phyloP scores from a whole-genome alignment of 352 stramenopile genomes.

The Thalassiosira livingstoniorum region DNA sequence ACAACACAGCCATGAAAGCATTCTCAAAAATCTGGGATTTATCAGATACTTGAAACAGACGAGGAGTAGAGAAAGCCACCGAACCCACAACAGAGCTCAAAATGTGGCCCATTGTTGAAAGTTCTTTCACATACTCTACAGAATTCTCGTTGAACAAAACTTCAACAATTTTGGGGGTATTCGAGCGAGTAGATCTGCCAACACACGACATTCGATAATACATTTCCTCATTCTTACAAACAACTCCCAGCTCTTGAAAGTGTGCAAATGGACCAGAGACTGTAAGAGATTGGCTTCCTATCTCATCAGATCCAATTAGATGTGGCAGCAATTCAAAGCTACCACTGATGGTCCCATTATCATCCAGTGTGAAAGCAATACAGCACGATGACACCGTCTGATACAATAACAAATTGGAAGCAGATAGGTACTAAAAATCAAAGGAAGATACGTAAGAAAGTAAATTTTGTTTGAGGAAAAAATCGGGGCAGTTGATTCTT shows the following conservation, averaged over 20 bases:
- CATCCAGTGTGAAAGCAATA: slow-evolving; percentile 74
- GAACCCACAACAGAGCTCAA: slow-evolving; percentile 72
- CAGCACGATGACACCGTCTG: slow-evolving; percentile 74
- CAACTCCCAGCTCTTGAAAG: slow-evolving; percentile 77
- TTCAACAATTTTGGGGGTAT: slow-evolving; percentile 67
- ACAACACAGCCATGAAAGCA: slow-evolving; percentile 68
- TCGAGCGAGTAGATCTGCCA: slow-evolving; percentile 63
- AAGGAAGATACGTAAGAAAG: no score
- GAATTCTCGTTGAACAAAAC: slow-evolving; percentile 81
- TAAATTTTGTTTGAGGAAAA: slow-evolving; percentile 70
- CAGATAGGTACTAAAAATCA: no score
- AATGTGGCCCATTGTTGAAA: slow-evolving; percentile 56
- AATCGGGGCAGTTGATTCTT: no score
- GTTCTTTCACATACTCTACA: slow-evolving; percentile 69
- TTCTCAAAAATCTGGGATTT: slow-evolving; percentile 60
- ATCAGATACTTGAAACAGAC: slow-evolving; percentile 48
- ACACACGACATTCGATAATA: slow-evolving; percentile 77
- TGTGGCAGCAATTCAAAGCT: slow-evolving; percentile 83
- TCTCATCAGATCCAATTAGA: slow-evolving; percentile 65
- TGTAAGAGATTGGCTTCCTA: slow-evolving; percentile 51
- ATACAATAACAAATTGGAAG: slow-evolving; percentile 80
- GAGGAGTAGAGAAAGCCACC: slow-evolving; percentile 71
- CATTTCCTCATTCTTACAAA: slow-evolving; percentile 40
- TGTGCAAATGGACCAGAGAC: slow-evolving; percentile 76
- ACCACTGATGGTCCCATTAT: slow-evolving; percentile 65